phyloP scores from a whole-genome alignment of 306 rosid genomes.

The Cucumis melo region DNA sequence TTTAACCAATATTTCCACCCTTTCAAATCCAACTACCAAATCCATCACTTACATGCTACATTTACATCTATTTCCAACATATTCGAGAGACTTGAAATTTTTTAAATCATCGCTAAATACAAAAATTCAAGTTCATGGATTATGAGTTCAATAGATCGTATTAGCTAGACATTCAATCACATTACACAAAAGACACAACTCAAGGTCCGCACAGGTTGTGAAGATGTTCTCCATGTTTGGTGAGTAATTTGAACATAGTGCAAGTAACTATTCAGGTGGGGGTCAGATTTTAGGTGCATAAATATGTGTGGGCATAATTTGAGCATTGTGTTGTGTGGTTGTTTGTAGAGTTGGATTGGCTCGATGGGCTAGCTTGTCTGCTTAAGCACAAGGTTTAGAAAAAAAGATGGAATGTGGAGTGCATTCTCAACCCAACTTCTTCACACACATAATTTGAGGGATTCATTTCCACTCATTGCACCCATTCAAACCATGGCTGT shows the following conservation, averaged over 20 bases:
- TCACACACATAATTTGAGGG: not conserved
- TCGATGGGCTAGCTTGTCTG: not conserved
- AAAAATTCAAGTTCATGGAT: not conserved
- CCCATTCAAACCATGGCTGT: not conserved
- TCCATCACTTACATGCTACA: not conserved
- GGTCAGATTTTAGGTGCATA: not conserved
- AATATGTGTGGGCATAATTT: not conserved
- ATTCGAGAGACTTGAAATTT: too few species aligned
- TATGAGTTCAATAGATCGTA: not conserved
- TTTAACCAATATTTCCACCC: not conserved
- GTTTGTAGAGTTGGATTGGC: not conserved
- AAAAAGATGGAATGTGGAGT: not conserved
- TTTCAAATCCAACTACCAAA: not conserved
- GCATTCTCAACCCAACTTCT: not conserved
- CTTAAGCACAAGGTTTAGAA: not conserved
- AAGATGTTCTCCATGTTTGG: not conserved
- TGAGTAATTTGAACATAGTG: not conserved
- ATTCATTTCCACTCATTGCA: not conserved
- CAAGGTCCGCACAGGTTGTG: not conserved
- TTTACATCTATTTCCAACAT: not conserved
- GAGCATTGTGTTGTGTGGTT: not conserved
- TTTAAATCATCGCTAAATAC: not conserved
- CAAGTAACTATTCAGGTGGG: not conserved
- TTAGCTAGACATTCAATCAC: not conserved
- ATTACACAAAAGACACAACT: not conserved